Conservation (phyloP, 2,329 filamentous ascomycete species). For the Sordariomycetes sp. region DNA sequence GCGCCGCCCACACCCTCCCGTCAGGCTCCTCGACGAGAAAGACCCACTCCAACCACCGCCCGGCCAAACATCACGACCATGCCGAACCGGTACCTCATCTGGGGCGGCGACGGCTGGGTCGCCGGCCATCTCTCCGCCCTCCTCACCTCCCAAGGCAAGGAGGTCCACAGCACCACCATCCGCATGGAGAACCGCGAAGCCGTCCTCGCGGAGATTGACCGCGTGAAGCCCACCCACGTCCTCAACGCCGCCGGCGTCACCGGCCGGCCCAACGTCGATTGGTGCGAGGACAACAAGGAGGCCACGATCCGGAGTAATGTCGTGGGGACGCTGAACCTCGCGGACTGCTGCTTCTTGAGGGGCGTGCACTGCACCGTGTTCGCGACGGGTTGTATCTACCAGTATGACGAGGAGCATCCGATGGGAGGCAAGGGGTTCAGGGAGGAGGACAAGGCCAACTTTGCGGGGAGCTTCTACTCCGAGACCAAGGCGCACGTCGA, state of each 20-base stretch:
- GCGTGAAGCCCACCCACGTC: constrained; percentile 50
- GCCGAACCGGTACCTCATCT: constrained; percentile 42
- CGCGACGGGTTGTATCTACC: constrained; percentile 55
- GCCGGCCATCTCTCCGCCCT: constrained; percentile 46
- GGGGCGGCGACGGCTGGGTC: constrained; percentile 51
- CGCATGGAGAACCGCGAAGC: constrained; percentile 51
- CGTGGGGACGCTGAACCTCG: constrained; percentile 49
- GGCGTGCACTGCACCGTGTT: constrained; percentile 52
- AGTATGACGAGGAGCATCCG: constrained; percentile 47
- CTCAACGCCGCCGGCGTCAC: constrained; percentile 54
- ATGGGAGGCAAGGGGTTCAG: constrained; percentile 45
- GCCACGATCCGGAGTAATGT: constrained; percentile 55
- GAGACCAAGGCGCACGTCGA: constrained; percentile 53
- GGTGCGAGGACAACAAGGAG: constrained; percentile 58
- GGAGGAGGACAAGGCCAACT: constrained; percentile 52
- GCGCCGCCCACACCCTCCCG: neutral
- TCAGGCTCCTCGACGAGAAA: neutral
- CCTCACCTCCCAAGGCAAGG: constrained; percentile 44
- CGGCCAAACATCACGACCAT: constrained; percentile 7
- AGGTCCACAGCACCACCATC: constrained; percentile 44
- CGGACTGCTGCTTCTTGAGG: constrained; percentile 44
- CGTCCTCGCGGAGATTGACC: constrained; percentile 41
- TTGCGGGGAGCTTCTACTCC: constrained; percentile 55
- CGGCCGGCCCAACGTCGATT: constrained; percentile 56
- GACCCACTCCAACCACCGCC: neutral